Evolutionary conservation across 148 eudicot genomes (phyloP).

Genomic region (Camellia japonica): DNA sequence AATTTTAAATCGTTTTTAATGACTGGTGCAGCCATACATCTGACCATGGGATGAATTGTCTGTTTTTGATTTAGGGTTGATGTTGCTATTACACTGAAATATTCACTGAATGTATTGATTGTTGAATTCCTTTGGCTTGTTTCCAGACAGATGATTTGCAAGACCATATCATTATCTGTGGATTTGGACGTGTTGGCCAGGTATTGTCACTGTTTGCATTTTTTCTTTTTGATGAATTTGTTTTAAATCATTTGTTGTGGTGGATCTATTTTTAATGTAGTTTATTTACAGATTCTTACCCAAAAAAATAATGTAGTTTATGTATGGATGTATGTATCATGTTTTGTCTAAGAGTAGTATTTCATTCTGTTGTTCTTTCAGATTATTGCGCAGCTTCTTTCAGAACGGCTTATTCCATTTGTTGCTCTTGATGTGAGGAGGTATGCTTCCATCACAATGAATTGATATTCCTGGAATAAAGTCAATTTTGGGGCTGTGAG

Average conservation of each 20-base stretch:
- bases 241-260: neutral
- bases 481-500: neutral
- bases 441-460: slow-evolving; percentile 31
- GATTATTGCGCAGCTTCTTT: slow-evolving; percentile 99
- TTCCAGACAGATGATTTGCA: slow-evolving; percentile 97
- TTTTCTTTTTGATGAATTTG: slow-evolving; percentile 1
- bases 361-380: slow-evolving; percentile 33
- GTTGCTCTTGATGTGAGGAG: slow-evolving; percentile 99
- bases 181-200: slow-evolving; percentile 99
- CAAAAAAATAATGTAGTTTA: neutral
- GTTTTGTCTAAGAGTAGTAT: neutral
- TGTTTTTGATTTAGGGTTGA: neutral
- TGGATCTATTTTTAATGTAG: neutral
- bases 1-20: neutral
- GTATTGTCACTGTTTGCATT: slow-evolving; percentile 28
- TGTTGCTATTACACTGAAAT: neutral
- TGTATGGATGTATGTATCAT: neutral
- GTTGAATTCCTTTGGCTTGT: slow-evolving; percentile 15
- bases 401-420: slow-evolving; percentile 95
- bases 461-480: neutral
- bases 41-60: slow-evolving; percentile 1
- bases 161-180: slow-evolving; percentile 94
- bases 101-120: neutral
- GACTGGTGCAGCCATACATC: neutral
- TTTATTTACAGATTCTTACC: too few species aligned